Conservation (phyloP, 352 stramenopile genomes). For the Globisporangium okanoganense region DNA sequence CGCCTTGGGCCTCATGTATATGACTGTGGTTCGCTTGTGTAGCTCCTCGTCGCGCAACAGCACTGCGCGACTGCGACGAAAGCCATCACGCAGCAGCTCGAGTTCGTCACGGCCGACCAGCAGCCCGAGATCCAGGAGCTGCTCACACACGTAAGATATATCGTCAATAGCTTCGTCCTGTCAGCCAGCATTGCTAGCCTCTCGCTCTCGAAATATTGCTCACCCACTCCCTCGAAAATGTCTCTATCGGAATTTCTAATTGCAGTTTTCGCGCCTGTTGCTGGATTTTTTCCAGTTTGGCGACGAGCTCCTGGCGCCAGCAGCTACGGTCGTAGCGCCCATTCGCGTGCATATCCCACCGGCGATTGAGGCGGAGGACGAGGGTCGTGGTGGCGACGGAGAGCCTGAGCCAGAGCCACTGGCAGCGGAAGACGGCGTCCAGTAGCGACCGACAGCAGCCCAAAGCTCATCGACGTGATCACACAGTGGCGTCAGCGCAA, state of each 20-base stretch:
- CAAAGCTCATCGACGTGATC: neutral
- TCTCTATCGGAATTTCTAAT: neutral
- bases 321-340: neutral
- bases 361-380: neutral
- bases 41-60: constrained; percentile 13
- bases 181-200: neutral
- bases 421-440: neutral
- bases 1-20: neutral
- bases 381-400: neutral
- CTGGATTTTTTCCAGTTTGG: constrained; percentile 11
- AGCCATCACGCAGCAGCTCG: constrained; percentile 21
- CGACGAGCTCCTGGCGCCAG: constrained; percentile 8
- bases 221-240: constrained; percentile 4
- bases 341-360: neutral
- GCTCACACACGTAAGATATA: constrained; percentile 17
- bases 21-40: too few species aligned
- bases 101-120: constrained; percentile 21
- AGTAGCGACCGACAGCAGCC: neutral
- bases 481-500: neutral
- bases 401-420: constrained; percentile 1
- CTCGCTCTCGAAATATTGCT: neutral
- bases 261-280: constrained; percentile 14
- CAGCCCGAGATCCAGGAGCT: constrained; percentile 23
- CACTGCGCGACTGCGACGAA: constrained; percentile 5
- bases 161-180: neutral